Conservation (phyloP, 2,329 filamentous ascomycete species). For the Fusarium camptoceras region DNA sequence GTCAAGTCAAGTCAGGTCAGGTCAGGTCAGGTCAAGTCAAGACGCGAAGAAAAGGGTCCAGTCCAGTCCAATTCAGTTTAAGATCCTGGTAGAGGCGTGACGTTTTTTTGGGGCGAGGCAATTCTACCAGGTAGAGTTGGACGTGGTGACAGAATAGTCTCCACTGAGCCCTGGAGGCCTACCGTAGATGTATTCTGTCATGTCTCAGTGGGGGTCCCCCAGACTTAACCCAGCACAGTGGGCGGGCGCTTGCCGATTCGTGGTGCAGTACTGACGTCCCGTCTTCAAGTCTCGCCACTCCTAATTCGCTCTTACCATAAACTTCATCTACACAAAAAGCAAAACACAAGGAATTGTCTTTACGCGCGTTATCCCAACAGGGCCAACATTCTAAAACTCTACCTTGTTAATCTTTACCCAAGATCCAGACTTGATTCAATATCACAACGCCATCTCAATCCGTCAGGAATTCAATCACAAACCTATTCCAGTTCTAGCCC, state of each 20-base stretch:
- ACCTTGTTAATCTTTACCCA: background rate
- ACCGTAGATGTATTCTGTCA: constrained; percentile 27
- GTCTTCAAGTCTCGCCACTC: constrained; percentile 11
- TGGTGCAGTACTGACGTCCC: background rate
- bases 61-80: background rate
- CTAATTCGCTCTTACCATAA: background rate
- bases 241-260: constrained; percentile 41
- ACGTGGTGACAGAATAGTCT: background rate
- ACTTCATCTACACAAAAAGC: constrained; percentile 2
- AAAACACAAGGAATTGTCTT: background rate
- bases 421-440: background rate
- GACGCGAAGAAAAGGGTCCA: constrained; percentile 10
- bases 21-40: background rate
- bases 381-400: too few relatives aligned
- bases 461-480: constrained; percentile 5
- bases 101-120: constrained; percentile 25
- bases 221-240: constrained; percentile 28
- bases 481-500: constrained; percentile 1
- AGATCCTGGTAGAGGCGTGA: constrained; percentile 12
- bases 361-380: constrained; percentile 8
- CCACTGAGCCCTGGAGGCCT: too few relatives aligned
- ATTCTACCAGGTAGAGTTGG: constrained; percentile 8
- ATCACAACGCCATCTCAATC: background rate
- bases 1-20: background rate
- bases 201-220: constrained; percentile 29